Base-by-base conservation (phyloP, 192 early-diverging fungal species). In the Oehlia diaphana region DNA sequence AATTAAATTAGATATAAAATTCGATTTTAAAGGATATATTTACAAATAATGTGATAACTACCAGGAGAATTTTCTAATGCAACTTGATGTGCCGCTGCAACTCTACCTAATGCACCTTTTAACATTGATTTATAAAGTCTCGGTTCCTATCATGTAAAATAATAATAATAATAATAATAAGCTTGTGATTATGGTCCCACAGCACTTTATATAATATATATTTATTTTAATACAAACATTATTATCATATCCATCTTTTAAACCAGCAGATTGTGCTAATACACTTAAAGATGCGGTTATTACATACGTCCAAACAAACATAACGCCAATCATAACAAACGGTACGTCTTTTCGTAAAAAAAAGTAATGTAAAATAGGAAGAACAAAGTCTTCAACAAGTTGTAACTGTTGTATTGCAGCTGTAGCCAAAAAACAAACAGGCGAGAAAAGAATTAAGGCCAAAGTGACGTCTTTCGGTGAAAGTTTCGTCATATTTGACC, bases 61-160 rank as follows among this genome's bases (percentile, higher is more conserved):
- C 77, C 77, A 19, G 77, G 77, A 21, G 62, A 64, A 61, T 62
- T 69, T 39, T 78, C 77, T 35, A 78, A 69, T 37, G 77, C 77
- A 26, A 78, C 66, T 23, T 78, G 47, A 53, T 69, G 66, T 69
- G 77, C 65, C 2, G 47, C 77, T 37, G 70, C 33, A 21, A 78
- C 66, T 39, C 77, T 78, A 37, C 37, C 47, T 16, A 78, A 69
- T 67, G 77, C 28, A 12, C 77, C 77, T 33, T 28, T 44, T 66
- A 78, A 19, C 16, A 7, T 49, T 33, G 39, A 9, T 44, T 39
- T 69, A 53, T 78, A 65, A 49, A 39, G 4, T 39, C 77, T 44
- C 35, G 77, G 77, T 69, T 70, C 77, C 77, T 78, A 77, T 28
- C 12, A 63, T 63, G 14, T 6, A 21, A 70, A 70, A 44, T 16